Conservation (phyloP, 345 rosid species). For the Eucalyptus caleyi region DNA sequence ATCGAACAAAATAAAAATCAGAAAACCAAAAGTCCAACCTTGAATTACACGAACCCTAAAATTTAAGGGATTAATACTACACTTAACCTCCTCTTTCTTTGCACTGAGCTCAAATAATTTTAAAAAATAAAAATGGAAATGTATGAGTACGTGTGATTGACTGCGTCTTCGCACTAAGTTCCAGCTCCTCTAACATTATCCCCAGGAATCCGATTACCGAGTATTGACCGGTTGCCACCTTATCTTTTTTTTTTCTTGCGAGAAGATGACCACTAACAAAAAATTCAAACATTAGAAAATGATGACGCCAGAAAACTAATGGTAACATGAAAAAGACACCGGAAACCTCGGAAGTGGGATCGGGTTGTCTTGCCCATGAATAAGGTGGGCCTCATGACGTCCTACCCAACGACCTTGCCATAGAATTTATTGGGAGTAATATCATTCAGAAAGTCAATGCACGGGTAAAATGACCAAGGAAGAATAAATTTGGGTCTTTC, state of each 20-base stretch:
- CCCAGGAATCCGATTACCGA: not conserved
- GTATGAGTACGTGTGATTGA: not conserved
- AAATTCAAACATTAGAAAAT: not conserved
- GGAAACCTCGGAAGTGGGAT: too few species aligned
- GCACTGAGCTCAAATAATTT: not conserved
- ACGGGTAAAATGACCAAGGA: not conserved
- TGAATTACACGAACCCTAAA: not conserved
- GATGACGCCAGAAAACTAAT: not conserved
- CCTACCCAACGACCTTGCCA: not conserved
- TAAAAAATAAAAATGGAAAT: not conserved
- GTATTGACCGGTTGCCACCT: not conserved
- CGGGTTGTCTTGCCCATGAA: not conserved
- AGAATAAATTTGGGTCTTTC: not conserved
- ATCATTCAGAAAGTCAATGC: not conserved
- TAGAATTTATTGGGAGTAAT: not conserved
- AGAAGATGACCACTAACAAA: not conserved
- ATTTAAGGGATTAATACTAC: not conserved
- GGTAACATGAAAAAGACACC: too few species aligned
- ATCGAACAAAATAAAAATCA: not conserved
- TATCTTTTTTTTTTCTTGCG: not conserved
- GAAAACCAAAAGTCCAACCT: not conserved
- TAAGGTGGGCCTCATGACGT: not conserved
- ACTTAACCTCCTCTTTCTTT: not conserved
- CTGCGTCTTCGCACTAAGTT: not conserved
- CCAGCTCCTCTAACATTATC: not conserved